phyloP scores from a whole-genome alignment of 805 yeast genomes.

The Maudiozyma saulgeensis region DNA sequence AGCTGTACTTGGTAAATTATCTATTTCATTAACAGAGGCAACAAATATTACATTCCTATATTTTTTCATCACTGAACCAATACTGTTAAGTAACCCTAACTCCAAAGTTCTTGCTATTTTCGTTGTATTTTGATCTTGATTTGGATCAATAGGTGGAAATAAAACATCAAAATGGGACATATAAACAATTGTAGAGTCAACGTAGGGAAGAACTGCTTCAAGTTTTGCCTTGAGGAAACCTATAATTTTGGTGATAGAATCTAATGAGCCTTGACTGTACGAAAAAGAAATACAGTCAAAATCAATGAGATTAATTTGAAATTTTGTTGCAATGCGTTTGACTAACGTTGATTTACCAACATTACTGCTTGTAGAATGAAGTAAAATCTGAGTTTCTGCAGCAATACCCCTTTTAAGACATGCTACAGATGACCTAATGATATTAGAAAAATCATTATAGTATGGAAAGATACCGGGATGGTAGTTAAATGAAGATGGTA shows the following conservation, averaged over 20 bases:
- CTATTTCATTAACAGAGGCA: constrained; percentile 62
- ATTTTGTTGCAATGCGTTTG: constrained; percentile 40
- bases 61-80: constrained; percentile 43
- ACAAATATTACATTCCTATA: constrained; percentile 38
- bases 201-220: constrained; percentile 46
- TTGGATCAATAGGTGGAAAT: constrained; percentile 57
- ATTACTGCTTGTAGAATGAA: constrained; percentile 62
- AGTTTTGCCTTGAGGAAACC: constrained; percentile 70
- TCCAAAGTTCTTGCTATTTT: constrained; percentile 26
- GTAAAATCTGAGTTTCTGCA: constrained; percentile 51
- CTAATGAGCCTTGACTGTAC: constrained; percentile 44
- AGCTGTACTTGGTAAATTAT: constrained; percentile 53
- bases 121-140: constrained; percentile 33
- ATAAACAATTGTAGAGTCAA: constrained; percentile 42
- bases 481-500: constrained; percentile 36
- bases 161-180: constrained; percentile 68
- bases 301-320: constrained; percentile 59
- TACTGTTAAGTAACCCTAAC: constrained; percentile 46
- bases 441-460: constrained; percentile 43
- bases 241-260: constrained; percentile 67
- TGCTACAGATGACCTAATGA: constrained; percentile 43
- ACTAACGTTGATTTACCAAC: constrained; percentile 71
- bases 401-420: constrained; percentile 23
- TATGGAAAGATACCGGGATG: constrained; percentile 31
- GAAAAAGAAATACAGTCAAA: constrained; percentile 52